Percentiles rank a stretch among this genome's conserved stretches.
Evolutionary conservation across 169 alveolate genomes (phyloP).

Genomic region (Toxoplasma gondii): DNA sequence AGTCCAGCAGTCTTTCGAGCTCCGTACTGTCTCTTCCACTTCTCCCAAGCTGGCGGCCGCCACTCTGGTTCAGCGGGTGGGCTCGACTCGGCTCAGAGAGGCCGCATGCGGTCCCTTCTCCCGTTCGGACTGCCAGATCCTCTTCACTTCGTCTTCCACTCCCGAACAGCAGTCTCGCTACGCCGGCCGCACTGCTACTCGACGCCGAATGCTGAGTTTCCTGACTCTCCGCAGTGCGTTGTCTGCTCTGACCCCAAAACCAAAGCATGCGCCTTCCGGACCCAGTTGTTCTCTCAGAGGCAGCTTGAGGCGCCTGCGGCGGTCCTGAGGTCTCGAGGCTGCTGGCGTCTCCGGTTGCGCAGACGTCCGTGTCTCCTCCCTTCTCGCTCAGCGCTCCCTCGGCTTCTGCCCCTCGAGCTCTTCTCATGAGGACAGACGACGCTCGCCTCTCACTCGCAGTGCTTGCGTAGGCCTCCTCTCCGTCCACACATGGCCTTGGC

Average conservation of each 20-base stretch:
- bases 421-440: no score
- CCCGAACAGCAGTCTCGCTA: background rate
- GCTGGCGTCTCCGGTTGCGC: no score
- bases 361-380: no score
- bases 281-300: background rate
- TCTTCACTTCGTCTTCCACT: background rate
- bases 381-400: no score
- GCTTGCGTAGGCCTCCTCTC: no score
- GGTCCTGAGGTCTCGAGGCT: background rate
- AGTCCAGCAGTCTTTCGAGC: constrained; percentile 54
- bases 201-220: background rate
- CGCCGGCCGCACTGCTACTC: background rate
- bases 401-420: no score
- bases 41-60: background rate
- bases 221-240: background rate
- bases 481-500: no score
- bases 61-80: background rate
- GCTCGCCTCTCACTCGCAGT: no score
- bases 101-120: background rate
- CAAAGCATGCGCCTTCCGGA: background rate
- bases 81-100: background rate
- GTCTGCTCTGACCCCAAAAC: background rate
- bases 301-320: background rate
- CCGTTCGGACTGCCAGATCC: background rate
- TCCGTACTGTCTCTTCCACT: constrained; percentile 37